Evolutionary conservation across 176 grass and related monocot species (phyloP).

Genomic region (Ensete ventricosum): DNA sequence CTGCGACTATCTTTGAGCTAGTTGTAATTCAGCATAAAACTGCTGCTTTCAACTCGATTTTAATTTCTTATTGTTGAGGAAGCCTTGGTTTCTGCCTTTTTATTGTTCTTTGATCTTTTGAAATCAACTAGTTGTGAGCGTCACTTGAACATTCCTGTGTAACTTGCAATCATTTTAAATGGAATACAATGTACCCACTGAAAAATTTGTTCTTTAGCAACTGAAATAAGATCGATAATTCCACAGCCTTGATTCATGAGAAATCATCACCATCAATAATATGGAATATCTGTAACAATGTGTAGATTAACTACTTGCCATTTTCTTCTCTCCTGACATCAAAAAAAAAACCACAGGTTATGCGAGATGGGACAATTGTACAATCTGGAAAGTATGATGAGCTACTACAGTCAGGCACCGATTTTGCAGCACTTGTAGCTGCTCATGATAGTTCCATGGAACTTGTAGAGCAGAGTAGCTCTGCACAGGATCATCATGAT

Average conservation of each 20-base stretch:
- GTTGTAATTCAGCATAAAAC: background rate
- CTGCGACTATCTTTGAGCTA: background rate
- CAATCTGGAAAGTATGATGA: conserved; percentile 79
- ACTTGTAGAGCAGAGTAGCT: conserved; percentile 52
- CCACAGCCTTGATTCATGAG: background rate
- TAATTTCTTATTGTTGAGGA: too few species aligned
- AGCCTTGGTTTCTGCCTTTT: too few species aligned
- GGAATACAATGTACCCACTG: background rate
- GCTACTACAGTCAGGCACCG: conserved; percentile 37
- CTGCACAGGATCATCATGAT: background rate
- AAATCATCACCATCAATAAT: background rate
- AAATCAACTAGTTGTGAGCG: background rate
- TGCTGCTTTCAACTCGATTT: background rate
- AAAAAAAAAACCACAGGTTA: conserved; percentile 35
- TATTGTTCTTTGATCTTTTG: too few species aligned
- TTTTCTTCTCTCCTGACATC: background rate
- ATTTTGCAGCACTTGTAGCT: conserved; percentile 71
- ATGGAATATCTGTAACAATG: too few species aligned
- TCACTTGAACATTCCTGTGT: background rate
- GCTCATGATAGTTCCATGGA: conserved; percentile 97
- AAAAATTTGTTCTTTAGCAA: background rate
- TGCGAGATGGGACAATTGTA: conserved; percentile 68
- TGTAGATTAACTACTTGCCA: background rate
- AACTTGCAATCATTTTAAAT: background rate
- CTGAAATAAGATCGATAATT: background rate